Evolutionary conservation across 2,329 filamentous ascomycete species (phyloP).

Genomic region (Diaporthe ampelina): DNA sequence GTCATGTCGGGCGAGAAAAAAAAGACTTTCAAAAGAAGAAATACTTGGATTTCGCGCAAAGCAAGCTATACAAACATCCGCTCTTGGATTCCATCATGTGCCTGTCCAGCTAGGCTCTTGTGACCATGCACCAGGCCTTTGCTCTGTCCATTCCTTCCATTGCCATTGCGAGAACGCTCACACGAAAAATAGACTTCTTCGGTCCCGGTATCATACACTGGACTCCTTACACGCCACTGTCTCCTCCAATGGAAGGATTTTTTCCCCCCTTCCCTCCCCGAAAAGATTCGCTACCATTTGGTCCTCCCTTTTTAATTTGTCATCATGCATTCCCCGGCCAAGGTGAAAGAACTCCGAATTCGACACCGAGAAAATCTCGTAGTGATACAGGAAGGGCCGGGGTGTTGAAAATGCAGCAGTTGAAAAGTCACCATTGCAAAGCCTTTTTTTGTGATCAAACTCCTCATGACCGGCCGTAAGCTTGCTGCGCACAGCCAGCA

Average conservation of each 20-base stretch:
- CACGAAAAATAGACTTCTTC: slow-evolving; percentile 31
- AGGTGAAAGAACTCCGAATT: slow-evolving; percentile 21
- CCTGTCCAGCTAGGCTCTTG: slow-evolving; percentile 34
- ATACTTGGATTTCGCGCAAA: slow-evolving; percentile 35
- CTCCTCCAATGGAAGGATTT: neutral
- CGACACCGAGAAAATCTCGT: slow-evolving; percentile 33
- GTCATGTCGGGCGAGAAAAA: neutral
- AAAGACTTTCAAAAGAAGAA: slow-evolving; percentile 6
- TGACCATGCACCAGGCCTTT: slow-evolving; percentile 13
- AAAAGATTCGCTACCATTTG: slow-evolving; percentile 36
- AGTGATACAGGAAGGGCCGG: slow-evolving; percentile 39
- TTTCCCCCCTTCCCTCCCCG: neutral
- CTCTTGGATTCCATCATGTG: slow-evolving; percentile 29
- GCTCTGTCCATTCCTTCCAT: slow-evolving; percentile 8
- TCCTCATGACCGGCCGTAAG: slow-evolving; percentile 30
- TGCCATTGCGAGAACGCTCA: slow-evolving; percentile 38
- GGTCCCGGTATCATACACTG: slow-evolving; percentile 37
- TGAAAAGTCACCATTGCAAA: slow-evolving; percentile 37
- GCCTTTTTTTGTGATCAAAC: slow-evolving; percentile 28
- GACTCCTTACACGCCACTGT: slow-evolving; percentile 37
- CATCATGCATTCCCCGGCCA: slow-evolving; percentile 38
- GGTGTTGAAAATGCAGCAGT: slow-evolving; percentile 42
- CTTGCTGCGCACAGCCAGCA: slow-evolving; percentile 28
- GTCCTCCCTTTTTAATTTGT: slow-evolving; percentile 35
- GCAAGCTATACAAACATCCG: slow-evolving; percentile 34